Base-by-base conservation (phyloP, 2,329 filamentous ascomycete species). In the Botrytis aclada region DNA sequence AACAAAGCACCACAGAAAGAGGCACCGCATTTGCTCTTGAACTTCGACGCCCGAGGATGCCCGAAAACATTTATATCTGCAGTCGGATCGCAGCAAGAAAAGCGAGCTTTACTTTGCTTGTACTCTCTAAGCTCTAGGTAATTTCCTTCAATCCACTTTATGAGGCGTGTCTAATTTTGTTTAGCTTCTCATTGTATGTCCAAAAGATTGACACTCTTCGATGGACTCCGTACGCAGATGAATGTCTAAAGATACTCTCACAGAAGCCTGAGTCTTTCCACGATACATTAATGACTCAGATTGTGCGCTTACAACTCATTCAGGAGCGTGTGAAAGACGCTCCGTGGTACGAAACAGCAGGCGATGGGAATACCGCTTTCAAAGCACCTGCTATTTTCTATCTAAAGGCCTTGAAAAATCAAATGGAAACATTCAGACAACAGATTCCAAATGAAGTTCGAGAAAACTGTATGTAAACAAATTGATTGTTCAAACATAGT, bases 391-490 rank as follows among this genome's bases (percentile, higher is more conserved):
- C 56, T 32, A 25, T 9, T 14, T 70, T 74, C 32, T 67, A 70
- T 41, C 32, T 73, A 9, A 70, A 74, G 83, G 86, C 77, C 82
- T 86, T 41, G 86, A 92, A 32, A 85, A 92, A 77, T 89, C 90
- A 9, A 84, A 88, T 70, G 89, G 90, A 70, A 89, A 90, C 37
- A 5, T 45, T 74, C 16, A 84, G 85, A 90, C 81, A 88, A 93
- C 2, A 90, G 88, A 73, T 90, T 96, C 72, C 94, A 93, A 12
- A 85, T 87, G 74, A 72, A 64, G 51, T 89, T 97, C 75, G 51
- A 47, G n/a, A 32, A 7, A 62, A 74, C 45, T 43, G 73, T 74
- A 67, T 6, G 62, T 25, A 0, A 37, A 25, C 18, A 3, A 29
- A 18, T 32, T 18, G 39, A 18, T 45, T 29, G 25, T 45, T 6